Percentiles rank a stretch among this genome's conserved stretches.
Evolutionary conservation across 495 filamentous ascomycete species (phyloP).

Genomic region (Penicillium soppii): DNA sequence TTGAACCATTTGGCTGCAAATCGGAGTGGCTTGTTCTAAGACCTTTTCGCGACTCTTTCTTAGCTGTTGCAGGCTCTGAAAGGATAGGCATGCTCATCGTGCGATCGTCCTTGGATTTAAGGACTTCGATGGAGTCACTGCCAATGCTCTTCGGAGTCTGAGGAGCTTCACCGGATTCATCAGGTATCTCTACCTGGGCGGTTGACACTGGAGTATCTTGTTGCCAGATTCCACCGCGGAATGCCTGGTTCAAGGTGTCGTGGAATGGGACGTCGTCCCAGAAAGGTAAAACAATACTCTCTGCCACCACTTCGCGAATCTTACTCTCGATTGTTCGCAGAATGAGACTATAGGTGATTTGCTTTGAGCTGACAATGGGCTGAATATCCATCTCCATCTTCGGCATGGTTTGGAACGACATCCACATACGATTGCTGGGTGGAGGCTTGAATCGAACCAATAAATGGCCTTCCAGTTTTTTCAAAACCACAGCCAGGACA

Average conservation of each 20-base stretch:
- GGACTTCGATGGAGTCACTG: constrained; percentile 27
- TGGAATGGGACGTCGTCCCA: constrained; percentile 95
- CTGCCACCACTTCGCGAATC: constrained; percentile 88
- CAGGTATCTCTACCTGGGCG: constrained; percentile 51
- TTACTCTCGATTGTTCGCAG: constrained; percentile 90
- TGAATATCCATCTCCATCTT: constrained; percentile 91
- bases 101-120: constrained; percentile 53
- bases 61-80: constrained; percentile 25
- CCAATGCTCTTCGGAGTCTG: constrained; percentile 37
- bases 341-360: constrained; percentile 91
- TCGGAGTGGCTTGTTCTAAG: constrained; percentile 27
- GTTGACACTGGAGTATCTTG: constrained; percentile 53
- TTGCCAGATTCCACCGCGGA: constrained; percentile 88
- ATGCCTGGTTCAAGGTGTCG: constrained; percentile 68
- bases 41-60: constrained; percentile 36
- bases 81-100: constrained; percentile 57
- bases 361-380: constrained; percentile 90
- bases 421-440: constrained; percentile 92
- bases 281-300: constrained; percentile 89
- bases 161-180: constrained; percentile 55
- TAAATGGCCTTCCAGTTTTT: constrained; percentile 80
- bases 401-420: constrained; percentile 88
- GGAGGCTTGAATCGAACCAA: constrained; percentile 89
- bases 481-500: constrained; percentile 80
- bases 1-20: constrained; percentile 22